Conservation (phyloP, 2,329 filamentous ascomycete genomes). For the Diaporthe vexans region DNA sequence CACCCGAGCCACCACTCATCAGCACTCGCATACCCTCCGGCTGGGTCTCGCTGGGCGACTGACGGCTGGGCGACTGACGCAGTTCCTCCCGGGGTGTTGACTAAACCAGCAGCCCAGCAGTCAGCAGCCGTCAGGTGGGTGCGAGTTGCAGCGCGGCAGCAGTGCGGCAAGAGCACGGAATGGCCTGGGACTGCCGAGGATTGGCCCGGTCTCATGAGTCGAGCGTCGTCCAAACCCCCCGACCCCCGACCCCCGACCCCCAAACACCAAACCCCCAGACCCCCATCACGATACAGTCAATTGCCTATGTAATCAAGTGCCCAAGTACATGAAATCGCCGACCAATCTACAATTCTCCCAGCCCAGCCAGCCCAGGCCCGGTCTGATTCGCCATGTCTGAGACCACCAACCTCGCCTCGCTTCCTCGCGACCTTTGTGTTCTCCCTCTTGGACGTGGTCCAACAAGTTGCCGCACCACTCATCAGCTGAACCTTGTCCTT, state of each 20-base stretch:
- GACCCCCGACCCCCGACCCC: too few relatives aligned
- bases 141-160: background rate
- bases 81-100: background rate
- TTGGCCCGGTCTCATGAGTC: constrained; percentile 26
- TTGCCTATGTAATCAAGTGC: background rate
- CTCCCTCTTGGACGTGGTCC: background rate
- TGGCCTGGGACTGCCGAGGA: constrained; percentile 16
- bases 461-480: constrained; percentile 17
- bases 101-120: background rate
- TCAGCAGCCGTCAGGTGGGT: constrained; percentile 11
- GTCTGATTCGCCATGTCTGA: constrained; percentile 29
- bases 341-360: background rate
- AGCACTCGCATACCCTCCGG: constrained; percentile 1
- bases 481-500: constrained; percentile 22
- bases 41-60: background rate
- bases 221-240: background rate
- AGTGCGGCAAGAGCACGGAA: background rate
- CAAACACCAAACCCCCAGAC: too few relatives aligned
- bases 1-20: constrained; percentile 10
- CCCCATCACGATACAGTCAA: constrained; percentile 15
- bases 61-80: background rate
- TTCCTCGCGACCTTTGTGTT: background rate
- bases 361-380: background rate
- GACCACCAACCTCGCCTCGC: constrained; percentile 11
- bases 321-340: too few relatives aligned